Evolutionary conservation across 1,284 basidiomycete species (phyloP).

Genomic region (Fistulinella staudtii): DNA sequence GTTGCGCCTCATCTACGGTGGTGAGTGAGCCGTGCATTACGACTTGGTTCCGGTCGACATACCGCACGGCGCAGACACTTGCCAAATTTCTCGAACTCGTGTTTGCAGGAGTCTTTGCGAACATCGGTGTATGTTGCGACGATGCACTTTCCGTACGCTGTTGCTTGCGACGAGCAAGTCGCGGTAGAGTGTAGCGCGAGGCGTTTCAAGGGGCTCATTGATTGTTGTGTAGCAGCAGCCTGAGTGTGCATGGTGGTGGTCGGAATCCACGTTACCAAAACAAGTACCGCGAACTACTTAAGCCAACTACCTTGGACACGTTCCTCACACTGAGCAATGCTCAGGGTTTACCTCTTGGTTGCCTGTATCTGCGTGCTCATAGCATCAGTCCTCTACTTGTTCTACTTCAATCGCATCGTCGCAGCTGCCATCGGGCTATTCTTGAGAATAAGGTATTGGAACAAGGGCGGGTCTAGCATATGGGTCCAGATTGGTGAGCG

Average conservation of each 20-base stretch:
- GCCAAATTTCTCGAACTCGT: constrained; percentile 75
- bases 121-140: constrained; percentile 73
- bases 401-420: constrained; percentile 86
- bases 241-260: constrained; percentile 23
- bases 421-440: constrained; percentile 60
- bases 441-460: constrained; percentile 69
- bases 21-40: constrained; percentile 3
- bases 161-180: constrained; percentile 66
- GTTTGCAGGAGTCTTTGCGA: constrained; percentile 69
- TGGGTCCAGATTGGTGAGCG: constrained; percentile 74
- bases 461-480: constrained; percentile 59
- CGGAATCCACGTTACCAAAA: too few species aligned
- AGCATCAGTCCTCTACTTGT: constrained; percentile 73
- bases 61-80: constrained; percentile 70
- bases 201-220: constrained; percentile 49
- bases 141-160: constrained; percentile 77
- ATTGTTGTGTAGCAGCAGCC: constrained; percentile 12
- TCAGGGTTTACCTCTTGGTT: constrained; percentile 61
- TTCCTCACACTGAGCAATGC: too few species aligned
- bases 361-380: constrained; percentile 70
- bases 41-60: constrained; percentile 24
- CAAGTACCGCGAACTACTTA: too few species aligned
- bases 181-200: constrained; percentile 65
- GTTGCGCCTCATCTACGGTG: constrained; percentile 65
- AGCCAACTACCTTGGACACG: too few species aligned